Evolutionary conservation across 768 basidiomycete species (phyloP).

Genomic region (Sistotremastrum niveocremeum): DNA sequence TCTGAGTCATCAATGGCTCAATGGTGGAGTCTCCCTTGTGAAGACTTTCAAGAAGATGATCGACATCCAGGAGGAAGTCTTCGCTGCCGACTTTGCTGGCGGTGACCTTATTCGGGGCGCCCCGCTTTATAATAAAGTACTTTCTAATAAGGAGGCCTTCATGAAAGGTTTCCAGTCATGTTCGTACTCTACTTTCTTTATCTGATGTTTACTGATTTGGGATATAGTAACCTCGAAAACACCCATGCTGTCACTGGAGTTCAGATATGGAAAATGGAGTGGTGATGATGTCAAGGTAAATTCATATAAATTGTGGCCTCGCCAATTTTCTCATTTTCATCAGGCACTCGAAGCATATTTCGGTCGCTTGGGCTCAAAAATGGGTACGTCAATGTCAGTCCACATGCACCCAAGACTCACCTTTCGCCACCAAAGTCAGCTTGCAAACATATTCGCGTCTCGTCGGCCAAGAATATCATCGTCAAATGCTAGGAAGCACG

Average conservation of each 20-base stretch:
- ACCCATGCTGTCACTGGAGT: constrained; percentile 28
- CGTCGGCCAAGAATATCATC: constrained; percentile 7
- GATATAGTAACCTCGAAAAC: constrained; percentile 20
- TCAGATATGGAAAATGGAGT: constrained; percentile 33
- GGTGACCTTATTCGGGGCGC: constrained; percentile 12
- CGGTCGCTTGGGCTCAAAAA: constrained; percentile 13
- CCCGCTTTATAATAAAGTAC: too few relatives aligned
- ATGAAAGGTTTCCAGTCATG: too few relatives aligned
- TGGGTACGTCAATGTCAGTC: constrained; percentile 14
- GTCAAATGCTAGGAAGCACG: not conserved
- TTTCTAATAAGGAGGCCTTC: too few relatives aligned
- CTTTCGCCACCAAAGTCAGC: constrained; percentile 14
- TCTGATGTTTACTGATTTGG: not conserved
- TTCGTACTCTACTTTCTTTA: not conserved
- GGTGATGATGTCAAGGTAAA: constrained; percentile 23
- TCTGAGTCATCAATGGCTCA: constrained; percentile 28
- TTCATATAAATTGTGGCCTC: too few relatives aligned
- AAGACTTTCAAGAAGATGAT: constrained; percentile 17
- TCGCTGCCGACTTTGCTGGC: constrained; percentile 6
- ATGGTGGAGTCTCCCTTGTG: constrained; percentile 17
- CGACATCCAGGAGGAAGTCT: constrained; percentile 17
- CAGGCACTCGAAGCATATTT: not conserved
- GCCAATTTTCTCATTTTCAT: too few relatives aligned
- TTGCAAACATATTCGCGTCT: constrained; percentile 21
- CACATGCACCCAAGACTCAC: not conserved